Evolutionary conservation across 2,329 filamentous ascomycete species (phyloP).

Genomic region (Dryadomyces quercivorus): DNA sequence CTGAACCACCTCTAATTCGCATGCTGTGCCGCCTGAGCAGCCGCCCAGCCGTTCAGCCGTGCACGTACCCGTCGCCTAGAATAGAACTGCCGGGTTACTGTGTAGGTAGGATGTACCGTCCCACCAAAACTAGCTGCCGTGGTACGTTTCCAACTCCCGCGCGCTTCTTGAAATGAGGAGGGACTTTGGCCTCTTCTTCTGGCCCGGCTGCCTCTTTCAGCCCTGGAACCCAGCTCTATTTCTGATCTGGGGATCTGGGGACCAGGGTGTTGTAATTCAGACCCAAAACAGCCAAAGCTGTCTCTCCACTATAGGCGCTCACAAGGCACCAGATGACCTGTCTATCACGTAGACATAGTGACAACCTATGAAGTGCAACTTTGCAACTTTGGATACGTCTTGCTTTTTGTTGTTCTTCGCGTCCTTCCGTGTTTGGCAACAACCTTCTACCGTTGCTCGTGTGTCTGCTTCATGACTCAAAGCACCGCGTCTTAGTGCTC

Average conservation of each 20-base stretch:
- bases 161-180: constrained; percentile 5
- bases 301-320: not conserved
- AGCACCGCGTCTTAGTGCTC: not conserved
- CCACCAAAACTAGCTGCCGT: not conserved
- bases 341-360: not conserved
- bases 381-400: not conserved
- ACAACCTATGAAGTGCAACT: too few species aligned
- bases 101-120: not conserved
- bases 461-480: not conserved
- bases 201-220: not conserved
- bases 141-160: constrained; percentile 1
- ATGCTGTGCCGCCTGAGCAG: not conserved
- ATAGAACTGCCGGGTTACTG: not conserved
- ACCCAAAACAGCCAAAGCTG: not conserved
- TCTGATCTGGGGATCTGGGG: not conserved
- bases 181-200: not conserved
- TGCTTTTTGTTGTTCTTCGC: not conserved
- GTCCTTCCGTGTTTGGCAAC: constrained; percentile 1
- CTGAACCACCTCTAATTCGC: not conserved
- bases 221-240: not conserved
- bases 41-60: not conserved
- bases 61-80: not conserved
- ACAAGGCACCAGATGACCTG: too few species aligned
- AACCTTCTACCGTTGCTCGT: not conserved
- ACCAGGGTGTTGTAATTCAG: not conserved